Percentiles rank a stretch among this genome's conserved stretches.
Evolutionary conservation across 331 rosid species (phyloP).

Genomic region (Acacia concinna): DNA sequence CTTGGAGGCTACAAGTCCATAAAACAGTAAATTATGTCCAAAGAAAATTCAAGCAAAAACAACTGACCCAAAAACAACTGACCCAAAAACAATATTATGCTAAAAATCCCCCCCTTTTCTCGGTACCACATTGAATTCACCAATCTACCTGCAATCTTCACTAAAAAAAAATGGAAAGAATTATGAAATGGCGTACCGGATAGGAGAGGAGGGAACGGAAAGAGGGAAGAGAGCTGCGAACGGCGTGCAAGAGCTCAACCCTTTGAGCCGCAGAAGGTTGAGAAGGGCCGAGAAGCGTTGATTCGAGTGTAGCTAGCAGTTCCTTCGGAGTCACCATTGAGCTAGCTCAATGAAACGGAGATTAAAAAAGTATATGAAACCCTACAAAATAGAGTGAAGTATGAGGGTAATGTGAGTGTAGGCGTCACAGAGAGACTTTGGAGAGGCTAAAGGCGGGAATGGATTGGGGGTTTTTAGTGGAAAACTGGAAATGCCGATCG

Average conservation of each 20-base stretch:
- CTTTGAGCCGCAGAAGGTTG: conserved; percentile 73
- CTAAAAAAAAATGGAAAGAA: neutral
- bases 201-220: conserved; percentile 74
- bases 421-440: neutral
- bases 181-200: conserved; percentile 42
- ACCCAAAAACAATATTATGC: neutral
- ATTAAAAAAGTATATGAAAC: conserved; percentile 11
- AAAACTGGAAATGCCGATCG: neutral
- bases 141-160: neutral
- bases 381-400: conserved; percentile 12
- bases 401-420: neutral
- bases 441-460: neutral
- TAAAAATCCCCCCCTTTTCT: neutral
- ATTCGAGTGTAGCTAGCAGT: conserved; percentile 62
- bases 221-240: conserved; percentile 62
- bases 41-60: conserved; percentile 8
- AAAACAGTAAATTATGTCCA: neutral
- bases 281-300: conserved; percentile 71
- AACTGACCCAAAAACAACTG: neutral
- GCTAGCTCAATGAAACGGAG: neutral
- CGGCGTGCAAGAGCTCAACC: conserved; percentile 78
- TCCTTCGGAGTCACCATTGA: conserved; percentile 78
- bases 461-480: too few relatives aligned
- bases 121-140: neutral
- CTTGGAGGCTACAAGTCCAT: conserved; percentile 64